A percentile compares a stretch with the other conserved stretches of the same genome.
Conservation (phyloP, 2,329 filamentous ascomycete species). For the Elsinoe australis region DNA sequence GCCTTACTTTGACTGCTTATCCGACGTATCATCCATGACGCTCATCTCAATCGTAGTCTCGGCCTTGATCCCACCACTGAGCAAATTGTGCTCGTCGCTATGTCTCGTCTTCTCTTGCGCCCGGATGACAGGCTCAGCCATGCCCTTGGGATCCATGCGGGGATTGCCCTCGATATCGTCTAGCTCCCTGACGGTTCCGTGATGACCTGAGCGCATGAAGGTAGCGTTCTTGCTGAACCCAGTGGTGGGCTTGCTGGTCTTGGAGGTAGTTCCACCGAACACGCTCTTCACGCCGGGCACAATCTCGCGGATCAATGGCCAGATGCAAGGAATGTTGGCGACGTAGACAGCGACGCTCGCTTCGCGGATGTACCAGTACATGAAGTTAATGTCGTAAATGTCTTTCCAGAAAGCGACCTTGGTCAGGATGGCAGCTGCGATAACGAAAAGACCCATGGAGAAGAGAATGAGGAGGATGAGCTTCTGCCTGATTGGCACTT, state of each 20-base stretch:
- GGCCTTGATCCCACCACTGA: constrained; percentile 16
- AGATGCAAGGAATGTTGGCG: constrained; percentile 48
- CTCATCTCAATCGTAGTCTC: constrained; percentile 20
- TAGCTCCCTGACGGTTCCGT: not conserved
- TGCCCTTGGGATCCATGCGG: not conserved
- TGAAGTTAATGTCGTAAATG: constrained; percentile 32
- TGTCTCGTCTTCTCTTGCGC: not conserved
- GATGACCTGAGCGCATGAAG: not conserved
- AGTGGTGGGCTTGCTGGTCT: constrained; percentile 12
- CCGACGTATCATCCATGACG: constrained; percentile 13
- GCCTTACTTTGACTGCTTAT: not conserved
- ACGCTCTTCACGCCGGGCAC: constrained; percentile 15
- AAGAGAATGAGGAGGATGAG: constrained; percentile 44
- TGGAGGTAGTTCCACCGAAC: constrained; percentile 9
- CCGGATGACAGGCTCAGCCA: not conserved
- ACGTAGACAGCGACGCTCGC: constrained; percentile 47
- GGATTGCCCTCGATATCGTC: not conserved
- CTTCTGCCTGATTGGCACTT: constrained; percentile 47
- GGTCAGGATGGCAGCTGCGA: constrained; percentile 41
- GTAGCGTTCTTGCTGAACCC: not conserved
- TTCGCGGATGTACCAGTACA: constrained; percentile 50
- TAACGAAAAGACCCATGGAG: constrained; percentile 45
- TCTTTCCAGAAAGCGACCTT: constrained; percentile 42
- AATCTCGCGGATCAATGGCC: constrained; percentile 42
- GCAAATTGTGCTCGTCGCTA: constrained; percentile 13